A percentile compares a stretch with the other conserved stretches of the same genome.
These are phyloP conservation scores for Tulasnella sp. DNA, from an alignment of 768 basidiomycete genomes.

Conservation along the genomic window DNA sequence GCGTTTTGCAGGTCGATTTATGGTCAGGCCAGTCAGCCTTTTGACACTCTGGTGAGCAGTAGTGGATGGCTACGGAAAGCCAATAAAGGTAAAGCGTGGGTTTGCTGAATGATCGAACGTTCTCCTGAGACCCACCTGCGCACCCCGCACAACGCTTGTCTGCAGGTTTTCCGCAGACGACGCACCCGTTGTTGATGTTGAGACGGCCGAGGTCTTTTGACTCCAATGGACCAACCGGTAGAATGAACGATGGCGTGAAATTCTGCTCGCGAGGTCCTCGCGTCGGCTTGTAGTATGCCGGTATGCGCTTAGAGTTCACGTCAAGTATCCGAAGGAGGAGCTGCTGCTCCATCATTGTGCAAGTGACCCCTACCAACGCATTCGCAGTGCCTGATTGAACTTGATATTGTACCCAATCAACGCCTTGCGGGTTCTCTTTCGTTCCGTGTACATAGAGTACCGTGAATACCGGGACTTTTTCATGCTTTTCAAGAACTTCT, in stretches of 20 bases:
- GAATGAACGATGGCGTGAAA: constrained; percentile 27
- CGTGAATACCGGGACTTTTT: not conserved
- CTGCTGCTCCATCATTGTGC: constrained; percentile 20
- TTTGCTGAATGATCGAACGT: too few relatives aligned
- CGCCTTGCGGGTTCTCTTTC: too few relatives aligned
- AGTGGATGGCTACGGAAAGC: not conserved
- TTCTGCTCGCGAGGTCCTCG: constrained; percentile 20
- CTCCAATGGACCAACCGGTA: constrained; percentile 30
- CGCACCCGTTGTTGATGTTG: constrained; percentile 29
- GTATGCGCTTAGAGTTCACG: constrained; percentile 27
- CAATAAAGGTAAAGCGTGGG: not conserved
- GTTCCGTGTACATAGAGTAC: not conserved
- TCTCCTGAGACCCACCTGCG: constrained; percentile 19
- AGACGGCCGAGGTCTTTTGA: constrained; percentile 32
- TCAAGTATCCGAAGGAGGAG: constrained; percentile 27
- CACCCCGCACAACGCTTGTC: constrained; percentile 30
- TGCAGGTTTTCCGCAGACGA: constrained; percentile 31
- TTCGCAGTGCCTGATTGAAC: not conserved
- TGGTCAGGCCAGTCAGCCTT: constrained; percentile 33
- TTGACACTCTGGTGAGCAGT: constrained; percentile 30
- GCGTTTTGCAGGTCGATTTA: constrained; percentile 29
- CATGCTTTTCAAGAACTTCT: not conserved
- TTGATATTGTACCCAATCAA: not conserved
- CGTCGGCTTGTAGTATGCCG: constrained; percentile 21
- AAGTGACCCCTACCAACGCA: not conserved